phyloP scores from a whole-genome alignment of 176 grass and related monocot genomes.

The Triticum monococcum region DNA sequence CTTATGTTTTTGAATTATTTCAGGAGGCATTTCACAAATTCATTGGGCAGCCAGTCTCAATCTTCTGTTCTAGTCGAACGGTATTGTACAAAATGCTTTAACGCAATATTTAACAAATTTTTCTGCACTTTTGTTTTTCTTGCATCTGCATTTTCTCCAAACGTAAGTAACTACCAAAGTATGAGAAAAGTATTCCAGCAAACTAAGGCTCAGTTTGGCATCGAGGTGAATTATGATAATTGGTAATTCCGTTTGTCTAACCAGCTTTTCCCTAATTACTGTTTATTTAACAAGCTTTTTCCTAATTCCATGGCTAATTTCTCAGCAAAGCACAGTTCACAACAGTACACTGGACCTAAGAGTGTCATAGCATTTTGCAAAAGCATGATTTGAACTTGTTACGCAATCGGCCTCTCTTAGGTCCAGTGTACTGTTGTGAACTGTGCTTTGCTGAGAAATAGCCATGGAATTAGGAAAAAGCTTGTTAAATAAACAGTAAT shows the following conservation, averaged over 20 bases:
- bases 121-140: background rate
- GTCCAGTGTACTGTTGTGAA: background rate
- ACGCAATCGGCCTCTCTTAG: background rate
- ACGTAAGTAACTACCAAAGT: background rate
- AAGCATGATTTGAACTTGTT: background rate
- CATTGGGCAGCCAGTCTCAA: constrained; percentile 70
- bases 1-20: constrained; percentile 29
- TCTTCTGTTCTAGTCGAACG: constrained; percentile 86
- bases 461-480: background rate
- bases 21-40: constrained; percentile 93
- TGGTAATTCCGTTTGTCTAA: background rate
- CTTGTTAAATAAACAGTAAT: background rate
- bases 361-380: constrained; percentile 5
- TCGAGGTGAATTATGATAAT: background rate
- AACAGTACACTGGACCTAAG: background rate
- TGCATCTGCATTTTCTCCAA: background rate
- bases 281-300: background rate
- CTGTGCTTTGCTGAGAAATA: background rate
- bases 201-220: background rate
- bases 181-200: background rate
- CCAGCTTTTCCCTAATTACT: background rate
- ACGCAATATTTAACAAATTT: background rate
- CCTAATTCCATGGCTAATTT: background rate
- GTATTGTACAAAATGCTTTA: constrained; percentile 39
- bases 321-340: background rate